A percentile compares a stretch with the other conserved stretches of the same genome.
Conservation (phyloP, 1,139 yeast species). For the Debaryomyces udenii region DNA sequence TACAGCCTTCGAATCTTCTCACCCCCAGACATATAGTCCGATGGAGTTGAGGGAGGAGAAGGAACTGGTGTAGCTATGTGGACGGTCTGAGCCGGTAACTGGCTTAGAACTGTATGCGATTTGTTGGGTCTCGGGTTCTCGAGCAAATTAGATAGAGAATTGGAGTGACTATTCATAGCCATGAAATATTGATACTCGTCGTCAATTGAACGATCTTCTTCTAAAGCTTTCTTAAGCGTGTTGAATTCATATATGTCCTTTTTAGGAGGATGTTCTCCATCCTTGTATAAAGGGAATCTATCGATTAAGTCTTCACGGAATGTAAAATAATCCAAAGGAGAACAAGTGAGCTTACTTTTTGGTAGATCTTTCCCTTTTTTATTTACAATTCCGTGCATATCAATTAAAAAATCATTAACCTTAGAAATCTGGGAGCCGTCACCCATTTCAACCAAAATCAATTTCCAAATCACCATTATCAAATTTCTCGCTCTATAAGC, state of each 20-base stretch:
- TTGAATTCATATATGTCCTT: slow-evolving; percentile 6
- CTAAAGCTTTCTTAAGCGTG: slow-evolving; percentile 10
- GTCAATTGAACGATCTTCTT: slow-evolving; percentile 16
- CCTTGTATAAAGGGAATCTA: slow-evolving; percentile 64
- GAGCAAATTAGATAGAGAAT: slow-evolving; percentile 54
- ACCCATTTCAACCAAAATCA: slow-evolving; percentile 69
- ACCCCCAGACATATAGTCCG: slow-evolving; percentile 56
- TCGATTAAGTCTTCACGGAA: slow-evolving; percentile 74
- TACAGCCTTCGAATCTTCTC: slow-evolving; percentile 72
- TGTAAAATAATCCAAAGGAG: slow-evolving; percentile 80
- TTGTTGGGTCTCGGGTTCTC: slow-evolving; percentile 61
- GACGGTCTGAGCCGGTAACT: slow-evolving; percentile 63
- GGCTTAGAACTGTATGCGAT: slow-evolving; percentile 55
- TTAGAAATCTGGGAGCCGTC: slow-evolving; percentile 41
- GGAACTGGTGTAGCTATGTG: slow-evolving; percentile 92
- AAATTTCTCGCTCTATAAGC: slow-evolving; percentile 50
- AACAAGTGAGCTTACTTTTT: slow-evolving; percentile 46
- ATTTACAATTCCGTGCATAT: slow-evolving; percentile 45
- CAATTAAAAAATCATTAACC: slow-evolving; percentile 54
- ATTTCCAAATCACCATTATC: slow-evolving; percentile 58
- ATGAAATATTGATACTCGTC: slow-evolving; percentile 37
- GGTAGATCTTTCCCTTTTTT: slow-evolving; percentile 24
- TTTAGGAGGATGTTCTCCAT: neutral
- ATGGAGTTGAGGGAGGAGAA: slow-evolving; percentile 75
- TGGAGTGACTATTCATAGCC: slow-evolving; percentile 48